Evolutionary conservation across 805 yeast species (phyloP).

Genomic region (Candida saitoana): DNA sequence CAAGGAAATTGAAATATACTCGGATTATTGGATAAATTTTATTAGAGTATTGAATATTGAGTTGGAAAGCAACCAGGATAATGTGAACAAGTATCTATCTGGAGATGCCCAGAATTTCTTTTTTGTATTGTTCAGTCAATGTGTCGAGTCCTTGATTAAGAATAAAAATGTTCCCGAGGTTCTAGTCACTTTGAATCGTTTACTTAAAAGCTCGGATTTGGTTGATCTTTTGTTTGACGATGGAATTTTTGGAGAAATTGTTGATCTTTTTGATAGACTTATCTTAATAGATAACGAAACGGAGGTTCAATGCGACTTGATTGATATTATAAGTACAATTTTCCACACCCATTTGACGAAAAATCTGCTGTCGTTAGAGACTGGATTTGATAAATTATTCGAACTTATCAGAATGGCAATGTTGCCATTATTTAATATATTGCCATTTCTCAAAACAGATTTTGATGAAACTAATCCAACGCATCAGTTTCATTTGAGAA

Average conservation of each 20-base stretch:
- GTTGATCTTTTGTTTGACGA: slow-evolving; percentile 60
- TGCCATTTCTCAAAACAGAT: slow-evolving; percentile 57
- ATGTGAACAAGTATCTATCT: slow-evolving; percentile 46
- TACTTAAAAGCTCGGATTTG: slow-evolving; percentile 55
- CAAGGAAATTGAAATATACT: slow-evolving; percentile 47
- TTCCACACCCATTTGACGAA: slow-evolving; percentile 22
- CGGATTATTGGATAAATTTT: slow-evolving; percentile 69
- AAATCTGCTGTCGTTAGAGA: slow-evolving; percentile 43
- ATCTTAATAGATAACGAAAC: slow-evolving; percentile 59
- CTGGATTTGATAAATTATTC: slow-evolving; percentile 72
- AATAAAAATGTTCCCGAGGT: slow-evolving; percentile 47
- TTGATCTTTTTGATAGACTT: slow-evolving; percentile 72
- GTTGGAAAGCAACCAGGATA: slow-evolving; percentile 46
- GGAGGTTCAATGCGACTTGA: slow-evolving; percentile 54
- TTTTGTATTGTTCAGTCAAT: slow-evolving; percentile 77
- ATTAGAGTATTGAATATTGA: slow-evolving; percentile 71
- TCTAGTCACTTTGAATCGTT: slow-evolving; percentile 41
- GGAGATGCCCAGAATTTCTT: slow-evolving; percentile 60
- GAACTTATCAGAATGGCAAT: slow-evolving; percentile 71
- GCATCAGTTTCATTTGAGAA: slow-evolving; percentile 23
- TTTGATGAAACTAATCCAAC: slow-evolving; percentile 27
- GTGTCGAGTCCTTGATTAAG: slow-evolving; percentile 66
- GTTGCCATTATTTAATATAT: slow-evolving; percentile 53
- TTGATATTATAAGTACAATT: slow-evolving; percentile 28
- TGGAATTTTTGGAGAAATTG: slow-evolving; percentile 65